Evolutionary conservation across 441 rosid species (phyloP).

Genomic region (Omphalea diandra): DNA sequence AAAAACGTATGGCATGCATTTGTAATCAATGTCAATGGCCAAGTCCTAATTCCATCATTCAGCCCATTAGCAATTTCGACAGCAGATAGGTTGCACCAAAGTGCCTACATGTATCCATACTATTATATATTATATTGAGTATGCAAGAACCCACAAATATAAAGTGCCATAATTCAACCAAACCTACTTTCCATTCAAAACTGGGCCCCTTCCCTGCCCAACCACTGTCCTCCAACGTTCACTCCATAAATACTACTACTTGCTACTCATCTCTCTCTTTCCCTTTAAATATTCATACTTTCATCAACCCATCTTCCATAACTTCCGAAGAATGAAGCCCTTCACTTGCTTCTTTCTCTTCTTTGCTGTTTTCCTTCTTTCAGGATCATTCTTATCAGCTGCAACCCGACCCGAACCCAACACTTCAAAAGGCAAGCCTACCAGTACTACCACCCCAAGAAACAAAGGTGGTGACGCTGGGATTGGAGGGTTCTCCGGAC

Average conservation of each 20-base stretch:
- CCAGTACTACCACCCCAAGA: slow-evolving; percentile 20
- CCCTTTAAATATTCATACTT: background rate
- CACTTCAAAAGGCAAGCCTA: slow-evolving; percentile 22
- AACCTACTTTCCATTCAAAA: slow-evolving; percentile 24
- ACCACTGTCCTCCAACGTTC: slow-evolving; percentile 34
- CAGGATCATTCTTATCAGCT: slow-evolving; percentile 28
- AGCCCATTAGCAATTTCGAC: too few species aligned
- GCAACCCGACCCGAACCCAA: slow-evolving; percentile 54
- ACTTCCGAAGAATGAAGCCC: slow-evolving; percentile 30
- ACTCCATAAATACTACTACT: slow-evolving; percentile 21
- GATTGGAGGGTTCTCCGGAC: slow-evolving; percentile 51
- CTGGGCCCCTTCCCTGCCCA: slow-evolving; percentile 26
- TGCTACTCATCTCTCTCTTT: too few species aligned
- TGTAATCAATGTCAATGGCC: background rate
- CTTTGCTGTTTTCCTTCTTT: too few species aligned
- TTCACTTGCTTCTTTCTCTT: slow-evolving; percentile 28
- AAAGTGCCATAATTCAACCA: slow-evolving; percentile 32
- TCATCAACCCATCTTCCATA: background rate
- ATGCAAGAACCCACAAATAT: background rate
- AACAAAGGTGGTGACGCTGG: slow-evolving; percentile 38
- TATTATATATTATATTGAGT: too few species aligned
- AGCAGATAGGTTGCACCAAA: too few species aligned
- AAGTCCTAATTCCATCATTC: background rate
- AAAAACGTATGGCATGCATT: too few species aligned
- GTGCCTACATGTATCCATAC: too few species aligned